Conservation (phyloP, 768 basidiomycete species). For the Lactifluus volemus region DNA sequence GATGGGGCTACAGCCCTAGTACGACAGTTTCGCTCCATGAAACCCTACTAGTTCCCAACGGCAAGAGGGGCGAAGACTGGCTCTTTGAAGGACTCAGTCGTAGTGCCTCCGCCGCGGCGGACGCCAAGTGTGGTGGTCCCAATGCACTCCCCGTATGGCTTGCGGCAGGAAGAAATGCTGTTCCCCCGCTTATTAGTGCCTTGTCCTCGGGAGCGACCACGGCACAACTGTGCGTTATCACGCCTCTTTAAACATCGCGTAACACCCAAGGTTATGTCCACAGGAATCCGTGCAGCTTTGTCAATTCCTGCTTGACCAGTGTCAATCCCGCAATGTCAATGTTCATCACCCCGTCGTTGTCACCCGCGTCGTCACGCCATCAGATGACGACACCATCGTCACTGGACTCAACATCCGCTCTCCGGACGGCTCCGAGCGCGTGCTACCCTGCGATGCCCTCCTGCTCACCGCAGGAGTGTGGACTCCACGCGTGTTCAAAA, state of each 20-base stretch:
- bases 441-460: constrained; percentile 26
- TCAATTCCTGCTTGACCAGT: constrained; percentile 27
- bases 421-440: constrained; percentile 3
- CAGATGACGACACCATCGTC: constrained; percentile 13
- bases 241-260: neutral
- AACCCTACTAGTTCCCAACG: neutral
- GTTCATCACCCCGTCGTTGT: constrained; percentile 20
- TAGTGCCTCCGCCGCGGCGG: constrained; percentile 13
- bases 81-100: constrained; percentile 23
- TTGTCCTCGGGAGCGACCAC: constrained; percentile 25
- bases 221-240: constrained; percentile 26
- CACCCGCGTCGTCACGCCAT: constrained; percentile 20
- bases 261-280: neutral
- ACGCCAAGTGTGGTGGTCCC: neutral
- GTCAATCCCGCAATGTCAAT: constrained; percentile 23
- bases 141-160: constrained; percentile 6
- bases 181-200: neutral
- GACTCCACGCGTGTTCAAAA: constrained; percentile 28
- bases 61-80: constrained; percentile 24
- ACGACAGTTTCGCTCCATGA: constrained; percentile 24
- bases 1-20: constrained; percentile 34
- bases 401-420: constrained; percentile 4
- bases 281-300: constrained; percentile 27
- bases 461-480: constrained; percentile 32
- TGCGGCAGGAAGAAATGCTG: neutral